phyloP scores from a whole-genome alignment of 2,329 filamentous ascomycete species.

The Cladophialophora chaetospira region DNA sequence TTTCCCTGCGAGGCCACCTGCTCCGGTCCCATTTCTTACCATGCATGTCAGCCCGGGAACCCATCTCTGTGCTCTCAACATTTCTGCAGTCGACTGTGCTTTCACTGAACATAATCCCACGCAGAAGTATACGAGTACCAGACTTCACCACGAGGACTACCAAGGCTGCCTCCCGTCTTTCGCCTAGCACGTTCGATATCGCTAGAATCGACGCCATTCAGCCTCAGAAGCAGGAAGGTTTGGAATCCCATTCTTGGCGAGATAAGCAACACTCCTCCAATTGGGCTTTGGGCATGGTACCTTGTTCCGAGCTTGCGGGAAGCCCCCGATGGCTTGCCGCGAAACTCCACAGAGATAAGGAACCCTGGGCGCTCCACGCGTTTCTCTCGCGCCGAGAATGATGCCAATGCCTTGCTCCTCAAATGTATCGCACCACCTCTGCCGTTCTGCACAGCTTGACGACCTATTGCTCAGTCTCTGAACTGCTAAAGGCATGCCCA shows the following conservation, averaged over 20 bases:
- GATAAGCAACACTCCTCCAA: conserved; percentile 6
- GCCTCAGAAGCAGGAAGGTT: background rate
- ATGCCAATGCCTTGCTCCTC: background rate
- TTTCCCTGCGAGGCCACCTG: too few relatives aligned
- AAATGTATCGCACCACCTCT: background rate
- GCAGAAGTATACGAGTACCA: too few relatives aligned
- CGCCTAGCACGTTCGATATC: conserved; percentile 1
- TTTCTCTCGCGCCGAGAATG: background rate
- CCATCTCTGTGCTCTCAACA: too few relatives aligned
- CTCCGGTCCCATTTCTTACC: too few relatives aligned
- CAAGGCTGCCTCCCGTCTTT: conserved; percentile 13
- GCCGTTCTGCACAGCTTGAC: background rate
- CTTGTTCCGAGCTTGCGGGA: background rate
- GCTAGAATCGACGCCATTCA: conserved; percentile 1
- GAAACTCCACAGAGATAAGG: conserved; percentile 12
- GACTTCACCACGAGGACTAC: background rate
- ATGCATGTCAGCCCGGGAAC: too few relatives aligned
- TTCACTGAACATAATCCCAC: too few relatives aligned
- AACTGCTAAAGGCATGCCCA: too few relatives aligned
- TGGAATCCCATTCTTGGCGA: conserved; percentile 4
- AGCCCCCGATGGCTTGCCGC: background rate
- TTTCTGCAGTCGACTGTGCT: too few relatives aligned
- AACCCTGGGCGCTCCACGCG: background rate
- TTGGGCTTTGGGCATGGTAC: background rate
- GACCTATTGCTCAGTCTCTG: too few relatives aligned